A percentile compares a stretch with the other conserved stretches of the same genome.
phyloP scores from a whole-genome alignment of 805 yeast species.

The Saccharomycopsis malanga region DNA sequence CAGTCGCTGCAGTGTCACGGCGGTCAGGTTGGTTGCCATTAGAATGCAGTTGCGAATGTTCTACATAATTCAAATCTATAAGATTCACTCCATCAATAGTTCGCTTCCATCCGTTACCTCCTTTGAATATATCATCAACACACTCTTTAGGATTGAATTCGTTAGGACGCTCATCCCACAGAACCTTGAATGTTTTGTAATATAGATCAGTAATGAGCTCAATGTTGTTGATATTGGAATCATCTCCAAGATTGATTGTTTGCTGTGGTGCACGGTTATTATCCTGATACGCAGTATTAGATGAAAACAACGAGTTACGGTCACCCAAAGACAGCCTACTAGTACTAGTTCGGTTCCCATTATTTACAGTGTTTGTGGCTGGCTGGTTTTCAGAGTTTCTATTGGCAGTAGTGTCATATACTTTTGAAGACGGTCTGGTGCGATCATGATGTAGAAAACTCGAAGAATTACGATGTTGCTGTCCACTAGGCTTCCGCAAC shows the following conservation, averaged over 20 bases:
- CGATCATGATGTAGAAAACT: background rate
- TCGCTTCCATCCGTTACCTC: constrained; percentile 62
- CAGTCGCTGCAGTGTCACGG: no score
- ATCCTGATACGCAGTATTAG: background rate
- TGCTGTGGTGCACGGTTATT: background rate
- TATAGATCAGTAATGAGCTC: constrained; percentile 34
- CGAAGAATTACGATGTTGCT: background rate
- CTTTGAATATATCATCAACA: constrained; percentile 65
- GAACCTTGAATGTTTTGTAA: constrained; percentile 46
- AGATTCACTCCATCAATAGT: constrained; percentile 39
- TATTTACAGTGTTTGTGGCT: background rate
- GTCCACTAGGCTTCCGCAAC: background rate
- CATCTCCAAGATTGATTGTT: constrained; percentile 28
- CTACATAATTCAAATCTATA: constrained; percentile 36
- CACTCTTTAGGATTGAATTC: constrained; percentile 64
- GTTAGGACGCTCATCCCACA: constrained; percentile 53
- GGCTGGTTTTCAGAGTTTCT: background rate
- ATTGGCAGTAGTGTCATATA: background rate
- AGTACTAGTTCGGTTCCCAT: background rate
- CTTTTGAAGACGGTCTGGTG: background rate
- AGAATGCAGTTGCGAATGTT: no score
- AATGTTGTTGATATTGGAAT: constrained; percentile 43
- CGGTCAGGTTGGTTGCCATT: no score
- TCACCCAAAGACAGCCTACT: background rate
- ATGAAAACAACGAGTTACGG: background rate